Conservation (phyloP, 768 basidiomycete species). For the Hygrophorus pudorinus region DNA sequence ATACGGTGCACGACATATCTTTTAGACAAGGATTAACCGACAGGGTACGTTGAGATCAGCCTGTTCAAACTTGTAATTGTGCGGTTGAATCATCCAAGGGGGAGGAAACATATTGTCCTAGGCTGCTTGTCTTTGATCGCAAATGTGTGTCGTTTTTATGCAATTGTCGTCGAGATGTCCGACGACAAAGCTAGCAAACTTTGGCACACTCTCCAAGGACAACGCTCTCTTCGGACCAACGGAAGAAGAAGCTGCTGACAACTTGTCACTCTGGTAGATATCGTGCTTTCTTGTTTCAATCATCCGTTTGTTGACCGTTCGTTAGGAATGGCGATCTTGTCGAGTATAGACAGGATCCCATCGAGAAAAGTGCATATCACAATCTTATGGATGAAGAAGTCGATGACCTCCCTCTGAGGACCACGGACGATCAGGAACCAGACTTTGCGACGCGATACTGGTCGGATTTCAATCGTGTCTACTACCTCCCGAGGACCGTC, state of each 20-base stretch:
- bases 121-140: constrained; percentile 56
- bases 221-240: constrained; percentile 29
- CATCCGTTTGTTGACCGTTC: constrained; percentile 1
- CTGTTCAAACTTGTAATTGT: neutral
- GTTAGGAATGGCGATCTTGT: constrained; percentile 39
- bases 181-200: constrained; percentile 38
- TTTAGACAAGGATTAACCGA: constrained; percentile 51
- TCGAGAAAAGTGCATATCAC: constrained; percentile 50
- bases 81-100: constrained; percentile 23
- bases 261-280: neutral
- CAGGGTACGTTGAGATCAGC: constrained; percentile 26
- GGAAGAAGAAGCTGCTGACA: constrained; percentile 13
- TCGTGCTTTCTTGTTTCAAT: neutral
- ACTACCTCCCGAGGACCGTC: constrained; percentile 54
- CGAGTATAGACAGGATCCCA: constrained; percentile 41
- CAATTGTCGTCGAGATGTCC: constrained; percentile 2
- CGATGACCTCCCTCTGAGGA: constrained; percentile 7
- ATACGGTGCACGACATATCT: constrained; percentile 46
- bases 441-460: constrained; percentile 41
- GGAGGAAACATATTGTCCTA: constrained; percentile 43
- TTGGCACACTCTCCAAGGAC: constrained; percentile 43
- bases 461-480: constrained; percentile 61
- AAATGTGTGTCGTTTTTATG: constrained; percentile 36
- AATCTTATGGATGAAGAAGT: constrained; percentile 23
- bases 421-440: neutral